phyloP scores from a whole-genome alignment of 495 filamentous ascomycete genomes.

The Thermothielavioides terrestris region DNA sequence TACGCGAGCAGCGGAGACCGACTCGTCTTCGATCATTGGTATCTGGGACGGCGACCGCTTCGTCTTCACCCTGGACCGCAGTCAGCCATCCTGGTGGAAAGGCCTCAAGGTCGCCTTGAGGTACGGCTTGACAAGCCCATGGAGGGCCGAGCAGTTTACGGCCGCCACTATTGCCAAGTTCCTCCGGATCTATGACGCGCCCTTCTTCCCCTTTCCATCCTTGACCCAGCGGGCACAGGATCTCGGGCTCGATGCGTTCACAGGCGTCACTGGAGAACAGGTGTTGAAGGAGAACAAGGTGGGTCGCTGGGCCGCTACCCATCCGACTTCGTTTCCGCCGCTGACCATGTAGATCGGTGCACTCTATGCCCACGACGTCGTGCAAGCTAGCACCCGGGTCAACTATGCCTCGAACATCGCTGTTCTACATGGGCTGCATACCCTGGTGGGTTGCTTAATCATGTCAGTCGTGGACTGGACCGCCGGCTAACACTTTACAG shows the following conservation, averaged over 20 bases:
- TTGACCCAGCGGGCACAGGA: slow-evolving; percentile 57
- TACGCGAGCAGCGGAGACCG: slow-evolving; percentile 23
- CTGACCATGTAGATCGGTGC: slow-evolving; percentile 43
- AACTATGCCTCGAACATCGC: slow-evolving; percentile 90
- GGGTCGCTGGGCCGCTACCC: slow-evolving; percentile 4
- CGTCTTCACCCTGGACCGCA: slow-evolving; percentile 49
- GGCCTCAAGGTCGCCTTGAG: slow-evolving; percentile 70
- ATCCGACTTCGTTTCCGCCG: neutral
- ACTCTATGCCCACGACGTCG: slow-evolving; percentile 68
- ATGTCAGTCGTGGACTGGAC: neutral
- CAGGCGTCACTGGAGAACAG: slow-evolving; percentile 60
- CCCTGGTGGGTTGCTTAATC: slow-evolving; percentile 60
- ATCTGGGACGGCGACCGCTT: slow-evolving; percentile 79
- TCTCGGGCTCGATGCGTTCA: slow-evolving; percentile 55
- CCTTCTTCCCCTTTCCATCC: slow-evolving; percentile 74
- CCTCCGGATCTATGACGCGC: slow-evolving; percentile 69
- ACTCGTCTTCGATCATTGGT: slow-evolving; percentile 48
- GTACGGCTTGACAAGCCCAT: slow-evolving; percentile 67
- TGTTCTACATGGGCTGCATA: slow-evolving; percentile 78
- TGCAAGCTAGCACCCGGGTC: slow-evolving; percentile 87
- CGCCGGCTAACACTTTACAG: slow-evolving; percentile 18
- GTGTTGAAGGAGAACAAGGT: slow-evolving; percentile 59
- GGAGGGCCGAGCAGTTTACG: slow-evolving; percentile 65
- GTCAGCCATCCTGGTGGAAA: slow-evolving; percentile 62
- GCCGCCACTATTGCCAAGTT: slow-evolving; percentile 64